Percentiles rank a stretch among this genome's conserved stretches.
Evolutionary conservation across 192 early-diverging fungal species (phyloP).

Genomic region (Radiomyces spectabilis): DNA sequence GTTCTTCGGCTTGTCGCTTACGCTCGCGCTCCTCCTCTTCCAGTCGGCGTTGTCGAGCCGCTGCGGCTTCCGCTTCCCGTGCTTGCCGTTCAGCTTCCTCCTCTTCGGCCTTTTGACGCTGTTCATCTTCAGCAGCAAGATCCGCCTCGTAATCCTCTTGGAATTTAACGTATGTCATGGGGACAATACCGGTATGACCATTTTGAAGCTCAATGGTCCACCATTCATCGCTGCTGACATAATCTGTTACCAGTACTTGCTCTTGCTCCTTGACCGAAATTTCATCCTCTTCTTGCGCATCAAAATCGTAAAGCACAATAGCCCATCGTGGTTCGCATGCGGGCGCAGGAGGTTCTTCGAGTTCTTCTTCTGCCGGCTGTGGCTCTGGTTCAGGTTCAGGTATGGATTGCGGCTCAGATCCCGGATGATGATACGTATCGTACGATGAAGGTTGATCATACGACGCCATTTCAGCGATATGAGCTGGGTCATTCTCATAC

Average conservation of each 20-base stretch:
- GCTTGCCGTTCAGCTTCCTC: slow-evolving; percentile 15
- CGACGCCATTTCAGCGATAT: slow-evolving; percentile 1
- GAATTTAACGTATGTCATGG: slow-evolving; percentile 58
- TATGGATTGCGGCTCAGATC: neutral
- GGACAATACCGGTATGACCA: slow-evolving; percentile 68
- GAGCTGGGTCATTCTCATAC: no score
- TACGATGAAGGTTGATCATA: slow-evolving; percentile 9
- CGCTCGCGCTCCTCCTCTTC: slow-evolving; percentile 18
- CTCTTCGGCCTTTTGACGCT: slow-evolving; percentile 10
- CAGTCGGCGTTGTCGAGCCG: slow-evolving; percentile 2
- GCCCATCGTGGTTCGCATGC: slow-evolving; percentile 23
- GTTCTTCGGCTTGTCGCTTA: slow-evolving; percentile 1
- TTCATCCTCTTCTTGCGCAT: slow-evolving; percentile 77
- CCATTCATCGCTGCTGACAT: slow-evolving; percentile 83
- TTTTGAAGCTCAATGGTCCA: slow-evolving; percentile 66
- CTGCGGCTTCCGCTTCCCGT: slow-evolving; percentile 1
- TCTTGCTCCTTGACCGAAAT: slow-evolving; percentile 76
- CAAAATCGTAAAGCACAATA: slow-evolving; percentile 78
- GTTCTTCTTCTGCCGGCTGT: slow-evolving; percentile 12
- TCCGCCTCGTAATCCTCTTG: slow-evolving; percentile 18
- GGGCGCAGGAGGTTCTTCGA: slow-evolving; percentile 17
- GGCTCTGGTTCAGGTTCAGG: slow-evolving; percentile 18
- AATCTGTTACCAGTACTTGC: slow-evolving; percentile 76
- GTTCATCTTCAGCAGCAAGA: slow-evolving; percentile 9
- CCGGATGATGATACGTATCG: neutral